Base-by-base conservation (phyloP, 768 basidiomycete species). In the Pleurotus sapidus region DNA sequence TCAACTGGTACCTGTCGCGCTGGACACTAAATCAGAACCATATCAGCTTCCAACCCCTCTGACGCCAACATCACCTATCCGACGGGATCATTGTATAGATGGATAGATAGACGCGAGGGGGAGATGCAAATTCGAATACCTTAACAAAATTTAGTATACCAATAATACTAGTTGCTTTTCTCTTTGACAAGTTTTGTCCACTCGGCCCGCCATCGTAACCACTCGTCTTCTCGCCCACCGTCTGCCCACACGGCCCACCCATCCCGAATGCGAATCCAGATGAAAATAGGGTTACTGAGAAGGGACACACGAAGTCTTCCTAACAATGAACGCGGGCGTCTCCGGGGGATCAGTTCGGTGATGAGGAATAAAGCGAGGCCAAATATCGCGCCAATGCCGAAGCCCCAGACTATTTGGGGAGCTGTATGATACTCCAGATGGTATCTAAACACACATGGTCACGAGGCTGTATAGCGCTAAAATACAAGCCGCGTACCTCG, bases 161-260 rank as follows among this genome's bases (percentile, higher is more conserved):
- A 11, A 34, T 34, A 54, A 37, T 15, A 54, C 24, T 25, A 54
- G 23, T 42, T 42, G 39, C 51, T 7, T 24, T 54, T 54, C 5
- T 24, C 39, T 20, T 42, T 54, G 18, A 3, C 34, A 12, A 17
- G 53, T 68, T 74, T 43, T 84, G 42, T 80, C 80, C 86, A 88
- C 63, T 77, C 74, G 15, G 63, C 62, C 59, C 80, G 79, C 91
- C 91, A 94, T 24, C 70, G 68, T 57, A 68, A 64, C 88, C 89
- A 94, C 60, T 90, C 89, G 18, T 64, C 72, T 66, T 89, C 89
- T 23, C 81, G 77, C 2, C 91, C 91, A n/a, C 87, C 87, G 67
- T 94, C 91, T 3, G 74, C 63, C 87, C 89, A 94, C 1, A 92
- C 74, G 9, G 77, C 80, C 92, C 92, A 94, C 5, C 92, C 89